These are phyloP conservation scores for Aspergillus sp. DNA, from an alignment of 2,329 filamentous ascomycete species.

Conservation along the genomic window DNA sequence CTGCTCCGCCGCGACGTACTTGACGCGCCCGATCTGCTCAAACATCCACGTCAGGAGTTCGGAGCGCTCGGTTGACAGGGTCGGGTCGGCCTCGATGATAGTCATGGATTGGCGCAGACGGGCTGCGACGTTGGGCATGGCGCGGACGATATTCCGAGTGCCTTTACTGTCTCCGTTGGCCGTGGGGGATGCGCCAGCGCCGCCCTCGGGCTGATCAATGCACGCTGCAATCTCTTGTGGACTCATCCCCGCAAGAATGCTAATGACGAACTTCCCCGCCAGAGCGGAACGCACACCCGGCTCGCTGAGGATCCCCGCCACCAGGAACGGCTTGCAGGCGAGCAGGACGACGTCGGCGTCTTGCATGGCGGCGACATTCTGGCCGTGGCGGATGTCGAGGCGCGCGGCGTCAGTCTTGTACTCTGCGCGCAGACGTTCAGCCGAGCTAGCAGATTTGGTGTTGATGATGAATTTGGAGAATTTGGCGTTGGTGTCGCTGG, in stretches of 20 bases:
- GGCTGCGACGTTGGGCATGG: slow-evolving; percentile 47
- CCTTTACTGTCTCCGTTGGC: background rate
- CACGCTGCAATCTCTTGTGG: slow-evolving; percentile 29
- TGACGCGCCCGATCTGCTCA: slow-evolving; percentile 47
- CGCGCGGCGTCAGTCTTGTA: slow-evolving; percentile 28
- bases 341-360: slow-evolving; percentile 44
- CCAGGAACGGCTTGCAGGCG: slow-evolving; percentile 46
- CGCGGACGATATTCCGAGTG: slow-evolving; percentile 35
- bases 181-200: background rate
- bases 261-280: slow-evolving; percentile 48
- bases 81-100: slow-evolving; percentile 48
- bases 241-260: slow-evolving; percentile 48
- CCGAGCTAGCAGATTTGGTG: slow-evolving; percentile 37
- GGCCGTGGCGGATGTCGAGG: slow-evolving; percentile 30
- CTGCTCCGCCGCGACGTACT: slow-evolving; percentile 48
- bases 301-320: slow-evolving; percentile 36
- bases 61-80: slow-evolving; percentile 40
- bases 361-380: slow-evolving; percentile 33
- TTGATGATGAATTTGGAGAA: slow-evolving; percentile 36
- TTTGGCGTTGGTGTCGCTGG: background rate
- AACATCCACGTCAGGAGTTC: slow-evolving; percentile 47
- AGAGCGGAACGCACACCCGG: slow-evolving; percentile 38
- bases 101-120: slow-evolving; percentile 46
- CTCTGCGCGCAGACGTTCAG: slow-evolving; percentile 25
- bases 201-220: no score